These are phyloP conservation scores for Austropuccinia psidii DNA, from an alignment of 1,284 basidiomycete genomes.

Conservation along the genomic window DNA sequence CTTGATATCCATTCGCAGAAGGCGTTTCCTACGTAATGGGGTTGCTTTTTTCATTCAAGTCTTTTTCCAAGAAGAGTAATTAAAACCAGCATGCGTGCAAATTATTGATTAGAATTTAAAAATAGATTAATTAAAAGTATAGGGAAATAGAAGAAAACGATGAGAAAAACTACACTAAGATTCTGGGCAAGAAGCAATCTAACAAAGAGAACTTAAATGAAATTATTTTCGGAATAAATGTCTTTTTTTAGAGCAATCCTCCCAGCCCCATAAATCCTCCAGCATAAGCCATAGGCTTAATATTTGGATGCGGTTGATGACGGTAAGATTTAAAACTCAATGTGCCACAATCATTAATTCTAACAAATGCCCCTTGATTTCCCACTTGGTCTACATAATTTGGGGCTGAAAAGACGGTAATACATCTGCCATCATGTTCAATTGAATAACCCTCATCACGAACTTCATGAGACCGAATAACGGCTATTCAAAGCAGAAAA, in stretches of 20 bases:
- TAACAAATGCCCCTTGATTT: constrained; percentile 44
- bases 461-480: constrained; percentile 95
- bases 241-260: constrained; percentile 31
- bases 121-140: no score
- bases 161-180: no score
- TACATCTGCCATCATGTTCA: constrained; percentile 81
- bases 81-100: no score
- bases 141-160: no score
- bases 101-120: no score
- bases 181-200: no score
- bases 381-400: constrained; percentile 47
- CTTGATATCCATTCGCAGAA: no score
- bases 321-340: constrained; percentile 42
- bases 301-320: constrained; percentile 42
- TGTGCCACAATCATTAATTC: constrained; percentile 43
- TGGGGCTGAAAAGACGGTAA: constrained; percentile 58
- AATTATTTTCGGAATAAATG: no score
- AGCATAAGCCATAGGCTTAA: constrained; percentile 45
- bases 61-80: no score
- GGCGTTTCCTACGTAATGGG: no score
- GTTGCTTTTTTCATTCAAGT: no score
- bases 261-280: constrained; percentile 36
- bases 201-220: no score
- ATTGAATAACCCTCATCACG: constrained; percentile 76
- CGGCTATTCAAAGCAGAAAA: constrained; percentile 53